Evolutionary conservation across 164 flowering plant species (phyloP).

Genomic region (Vitis riparia): DNA sequence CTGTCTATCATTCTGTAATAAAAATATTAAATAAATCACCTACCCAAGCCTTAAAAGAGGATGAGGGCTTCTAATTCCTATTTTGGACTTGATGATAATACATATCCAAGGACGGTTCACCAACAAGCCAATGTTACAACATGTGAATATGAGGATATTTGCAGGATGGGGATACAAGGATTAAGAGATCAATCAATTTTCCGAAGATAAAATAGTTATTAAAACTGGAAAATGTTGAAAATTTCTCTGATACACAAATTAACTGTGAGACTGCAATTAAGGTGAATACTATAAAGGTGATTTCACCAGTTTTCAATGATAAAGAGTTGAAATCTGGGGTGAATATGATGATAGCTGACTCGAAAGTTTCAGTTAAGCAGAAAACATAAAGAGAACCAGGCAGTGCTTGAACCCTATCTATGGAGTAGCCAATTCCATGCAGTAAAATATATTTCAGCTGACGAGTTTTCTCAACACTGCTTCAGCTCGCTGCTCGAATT

Average conservation of each 20-base stretch:
- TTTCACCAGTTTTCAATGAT: neutral
- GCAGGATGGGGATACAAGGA: neutral
- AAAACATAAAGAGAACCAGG: neutral
- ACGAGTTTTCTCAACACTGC: slow-evolving; percentile 67
- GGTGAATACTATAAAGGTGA: neutral
- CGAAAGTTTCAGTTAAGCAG: neutral
- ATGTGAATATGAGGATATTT: no score
- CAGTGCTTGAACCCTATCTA: neutral
- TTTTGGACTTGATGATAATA: no score
- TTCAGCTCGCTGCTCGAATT: slow-evolving; percentile 91
- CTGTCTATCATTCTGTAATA: no score
- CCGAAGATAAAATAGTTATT: neutral
- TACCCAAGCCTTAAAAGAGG: no score
- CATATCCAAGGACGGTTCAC: no score
- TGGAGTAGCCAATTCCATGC: no score
- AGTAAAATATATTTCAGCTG: slow-evolving; percentile 10
- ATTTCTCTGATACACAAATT: neutral
- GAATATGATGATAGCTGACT: neutral
- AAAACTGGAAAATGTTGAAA: neutral
- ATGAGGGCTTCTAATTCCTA: no score
- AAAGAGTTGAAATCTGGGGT: no score
- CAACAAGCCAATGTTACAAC: no score
- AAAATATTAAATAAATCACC: no score
- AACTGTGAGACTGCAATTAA: neutral
- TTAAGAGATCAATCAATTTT: neutral